A percentile compares a stretch with the other conserved stretches of the same genome.
Evolutionary conservation across 805 yeast species (phyloP).

Genomic region (Blastobotrys attinorum): DNA sequence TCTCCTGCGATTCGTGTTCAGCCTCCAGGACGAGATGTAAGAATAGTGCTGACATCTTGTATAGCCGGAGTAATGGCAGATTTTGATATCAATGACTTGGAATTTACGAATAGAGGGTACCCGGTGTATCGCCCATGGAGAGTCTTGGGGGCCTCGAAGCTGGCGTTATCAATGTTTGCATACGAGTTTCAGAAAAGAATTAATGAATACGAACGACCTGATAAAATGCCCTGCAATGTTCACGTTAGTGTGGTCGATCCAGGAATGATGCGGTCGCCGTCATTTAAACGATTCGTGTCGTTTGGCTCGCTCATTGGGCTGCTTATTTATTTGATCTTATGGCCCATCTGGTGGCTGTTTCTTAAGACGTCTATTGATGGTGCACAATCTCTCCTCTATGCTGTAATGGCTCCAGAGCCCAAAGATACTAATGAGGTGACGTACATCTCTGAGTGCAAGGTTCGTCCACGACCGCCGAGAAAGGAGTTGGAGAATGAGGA

Average conservation of each 20-base stretch:
- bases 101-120: slow-evolving; percentile 55
- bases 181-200: slow-evolving; percentile 67
- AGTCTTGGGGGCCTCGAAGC: slow-evolving; percentile 74
- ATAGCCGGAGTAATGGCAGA: slow-evolving; percentile 67
- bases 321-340: slow-evolving; percentile 54
- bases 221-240: slow-evolving; percentile 58
- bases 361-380: slow-evolving; percentile 73
- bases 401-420: slow-evolving; percentile 64
- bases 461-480: slow-evolving; percentile 41
- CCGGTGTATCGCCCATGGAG: slow-evolving; percentile 60
- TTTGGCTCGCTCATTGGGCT: slow-evolving; percentile 65
- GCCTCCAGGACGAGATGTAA: slow-evolving; percentile 90
- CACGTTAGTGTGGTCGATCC: slow-evolving; percentile 78
- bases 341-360: slow-evolving; percentile 79
- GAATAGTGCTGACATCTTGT: slow-evolving; percentile 75
- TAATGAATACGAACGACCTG: slow-evolving; percentile 53
- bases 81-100: slow-evolving; percentile 52
- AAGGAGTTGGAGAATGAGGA: slow-evolving; percentile 55
- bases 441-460: slow-evolving; percentile 65
- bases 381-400: slow-evolving; percentile 66
- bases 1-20: slow-evolving; percentile 83
- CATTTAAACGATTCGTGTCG: slow-evolving; percentile 69
- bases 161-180: slow-evolving; percentile 68
- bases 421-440: slow-evolving; percentile 52
- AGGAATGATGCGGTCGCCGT: slow-evolving; percentile 83